phyloP scores from a whole-genome alignment of 208 protist species.

The Lotmaria passim region DNA sequence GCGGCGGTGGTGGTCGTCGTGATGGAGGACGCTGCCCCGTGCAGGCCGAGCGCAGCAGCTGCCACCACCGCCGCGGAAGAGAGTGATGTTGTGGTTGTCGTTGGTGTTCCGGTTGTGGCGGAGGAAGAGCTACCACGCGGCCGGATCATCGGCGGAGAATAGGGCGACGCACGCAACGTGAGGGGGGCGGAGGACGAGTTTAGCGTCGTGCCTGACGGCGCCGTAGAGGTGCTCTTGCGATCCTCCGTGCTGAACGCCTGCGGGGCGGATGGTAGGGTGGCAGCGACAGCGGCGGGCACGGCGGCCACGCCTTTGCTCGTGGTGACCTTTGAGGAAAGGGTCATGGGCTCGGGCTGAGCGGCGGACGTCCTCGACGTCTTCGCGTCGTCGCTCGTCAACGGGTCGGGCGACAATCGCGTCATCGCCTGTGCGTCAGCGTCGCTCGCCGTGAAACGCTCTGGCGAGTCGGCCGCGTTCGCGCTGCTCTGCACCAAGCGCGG shows the following conservation, averaged over 20 bases:
- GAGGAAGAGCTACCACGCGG: slow-evolving; percentile 3
- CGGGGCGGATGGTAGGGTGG: not conserved
- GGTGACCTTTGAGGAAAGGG: not conserved
- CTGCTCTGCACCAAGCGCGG: not conserved
- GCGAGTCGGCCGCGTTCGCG: not conserved
- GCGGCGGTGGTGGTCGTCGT: slow-evolving; percentile 3
- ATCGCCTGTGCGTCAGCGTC: not conserved
- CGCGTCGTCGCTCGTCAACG: not conserved
- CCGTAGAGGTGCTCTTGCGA: not conserved
- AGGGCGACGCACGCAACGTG: not conserved
- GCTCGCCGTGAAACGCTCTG: not conserved
- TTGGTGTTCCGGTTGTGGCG: not conserved
- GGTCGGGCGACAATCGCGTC: not conserved
- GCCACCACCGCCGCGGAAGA: slow-evolving; percentile 9
- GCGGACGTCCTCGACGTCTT: not conserved
- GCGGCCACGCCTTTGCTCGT: not conserved
- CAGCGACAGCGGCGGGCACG: no score
- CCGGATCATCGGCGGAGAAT: not conserved
- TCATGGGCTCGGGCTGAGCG: not conserved
- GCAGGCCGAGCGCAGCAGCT: slow-evolving; percentile 1
- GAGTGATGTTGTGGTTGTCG: not conserved
- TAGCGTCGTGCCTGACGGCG: not conserved
- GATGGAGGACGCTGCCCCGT: not conserved
- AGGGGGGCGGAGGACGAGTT: not conserved
- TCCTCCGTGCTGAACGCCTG: not conserved